Evolutionary conservation across 2,329 filamentous ascomycete species (phyloP).

Genomic region (Phialemonium atrogriseum): DNA sequence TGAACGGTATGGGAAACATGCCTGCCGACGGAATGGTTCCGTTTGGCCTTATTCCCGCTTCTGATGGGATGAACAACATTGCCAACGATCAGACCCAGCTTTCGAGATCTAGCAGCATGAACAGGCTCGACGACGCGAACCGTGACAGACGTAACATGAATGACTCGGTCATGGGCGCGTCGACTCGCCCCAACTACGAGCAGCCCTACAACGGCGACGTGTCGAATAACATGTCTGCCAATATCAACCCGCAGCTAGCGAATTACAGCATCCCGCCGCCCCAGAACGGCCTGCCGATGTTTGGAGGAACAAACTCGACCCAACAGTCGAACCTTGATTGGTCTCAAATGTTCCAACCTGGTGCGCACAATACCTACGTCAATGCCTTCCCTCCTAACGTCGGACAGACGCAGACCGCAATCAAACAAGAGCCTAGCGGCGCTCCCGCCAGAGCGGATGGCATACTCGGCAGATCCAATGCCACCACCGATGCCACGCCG

Average conservation of each 20-base stretch:
- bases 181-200: conserved; percentile 33
- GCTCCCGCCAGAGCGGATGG: conserved; percentile 40
- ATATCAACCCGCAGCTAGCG: conserved; percentile 53
- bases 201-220: conserved; percentile 52
- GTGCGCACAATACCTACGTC: conserved; percentile 59
- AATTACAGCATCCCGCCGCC: conserved; percentile 55
- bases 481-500: conserved; percentile 34
- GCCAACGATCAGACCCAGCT: conserved; percentile 53
- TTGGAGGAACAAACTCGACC: conserved; percentile 50
- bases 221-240: conserved; percentile 51
- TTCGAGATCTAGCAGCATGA: conserved; percentile 53
- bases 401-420: conserved; percentile 60
- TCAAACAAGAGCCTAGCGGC: conserved; percentile 57
- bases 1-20: conserved; percentile 53
- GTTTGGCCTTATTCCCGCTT: conserved; percentile 35
- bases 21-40: conserved; percentile 44
- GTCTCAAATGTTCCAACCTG: conserved; percentile 70
- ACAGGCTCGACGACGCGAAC: conserved; percentile 46
- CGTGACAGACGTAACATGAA: conserved; percentile 51
- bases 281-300: conserved; percentile 58
- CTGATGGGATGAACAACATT: conserved; percentile 53
- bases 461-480: conserved; percentile 32
- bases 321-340: conserved; percentile 62
- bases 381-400: conserved; percentile 57
- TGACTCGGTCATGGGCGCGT: conserved; percentile 41